A percentile compares a stretch with the other conserved stretches of the same genome.
Conservation (phyloP, 306 rosid species). For the Vicia villosa region DNA sequence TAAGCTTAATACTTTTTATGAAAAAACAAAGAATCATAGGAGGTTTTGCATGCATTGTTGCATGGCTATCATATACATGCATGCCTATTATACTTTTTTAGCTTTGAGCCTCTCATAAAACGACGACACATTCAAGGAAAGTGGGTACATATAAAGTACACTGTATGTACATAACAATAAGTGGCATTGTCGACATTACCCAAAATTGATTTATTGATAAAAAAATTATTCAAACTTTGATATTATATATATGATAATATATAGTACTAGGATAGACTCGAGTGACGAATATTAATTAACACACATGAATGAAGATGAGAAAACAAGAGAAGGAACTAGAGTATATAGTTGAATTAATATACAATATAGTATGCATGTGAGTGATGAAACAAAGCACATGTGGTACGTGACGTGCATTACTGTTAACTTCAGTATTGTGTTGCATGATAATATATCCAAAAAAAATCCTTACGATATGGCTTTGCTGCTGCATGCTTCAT, state of each 20-base stretch:
- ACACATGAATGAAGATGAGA: neutral
- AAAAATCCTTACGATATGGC: conserved; percentile 34
- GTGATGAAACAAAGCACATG: conserved; percentile 73
- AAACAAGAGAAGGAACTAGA: neutral
- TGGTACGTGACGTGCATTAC: conserved; percentile 68
- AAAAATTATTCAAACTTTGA: neutral
- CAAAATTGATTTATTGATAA: neutral
- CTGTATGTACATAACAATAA: conserved; percentile 42
- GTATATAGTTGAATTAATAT: neutral
- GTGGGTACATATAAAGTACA: conserved; percentile 47
- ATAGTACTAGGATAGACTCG: neutral
- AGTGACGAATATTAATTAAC: conserved; percentile 2
- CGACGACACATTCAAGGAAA: conserved; percentile 25
- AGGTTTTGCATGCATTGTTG: conserved; percentile 25
- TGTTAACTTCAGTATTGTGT: conserved; percentile 4
- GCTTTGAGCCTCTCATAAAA: conserved; percentile 28
- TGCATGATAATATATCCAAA: conserved; percentile 49
- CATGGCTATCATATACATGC: conserved; percentile 30
- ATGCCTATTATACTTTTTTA: neutral
- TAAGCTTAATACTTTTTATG: no score
- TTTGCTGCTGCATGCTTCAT: conserved; percentile 52
- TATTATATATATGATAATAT: no score
- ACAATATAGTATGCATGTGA: conserved; percentile 58
- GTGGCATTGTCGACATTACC: conserved; percentile 32
- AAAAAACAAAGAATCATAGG: neutral